These are phyloP conservation scores for Hypocrella siamensis DNA, from an alignment of 2,329 filamentous ascomycete species.

Conservation along the genomic window DNA sequence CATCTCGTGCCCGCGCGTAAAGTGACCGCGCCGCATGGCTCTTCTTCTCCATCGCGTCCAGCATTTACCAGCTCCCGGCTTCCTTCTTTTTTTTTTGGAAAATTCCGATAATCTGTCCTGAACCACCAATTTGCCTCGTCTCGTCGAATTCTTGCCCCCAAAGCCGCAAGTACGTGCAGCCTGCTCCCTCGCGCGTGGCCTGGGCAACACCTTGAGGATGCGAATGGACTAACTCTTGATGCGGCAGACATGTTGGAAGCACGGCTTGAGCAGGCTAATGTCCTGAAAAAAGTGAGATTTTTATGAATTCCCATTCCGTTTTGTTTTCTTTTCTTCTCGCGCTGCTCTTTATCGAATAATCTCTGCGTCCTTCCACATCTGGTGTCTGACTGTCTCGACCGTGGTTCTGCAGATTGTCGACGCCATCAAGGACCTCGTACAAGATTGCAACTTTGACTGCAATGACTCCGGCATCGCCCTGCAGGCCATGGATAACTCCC, in stretches of 20 bases:
- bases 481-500: constrained; percentile 99
- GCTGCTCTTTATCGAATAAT: too few relatives aligned
- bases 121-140: too few relatives aligned
- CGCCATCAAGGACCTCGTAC: constrained; percentile 96
- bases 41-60: too few relatives aligned
- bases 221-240: constrained; percentile 1
- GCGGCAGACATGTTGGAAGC: constrained; percentile 73
- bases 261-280: constrained; percentile 81
- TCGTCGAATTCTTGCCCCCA: too few relatives aligned
- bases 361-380: too few relatives aligned
- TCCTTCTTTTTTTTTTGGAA: background rate
- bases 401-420: constrained; percentile 83
- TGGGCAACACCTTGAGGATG: background rate
- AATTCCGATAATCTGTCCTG: background rate
- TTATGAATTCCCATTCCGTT: too few relatives aligned
- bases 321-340: too few relatives aligned
- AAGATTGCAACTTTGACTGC: constrained; percentile 99
- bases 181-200: background rate
- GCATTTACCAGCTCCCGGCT: too few relatives aligned
- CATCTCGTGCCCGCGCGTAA: too few relatives aligned
- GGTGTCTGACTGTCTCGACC: too few relatives aligned
- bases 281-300: constrained; percentile 97
- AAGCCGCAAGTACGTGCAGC: background rate
- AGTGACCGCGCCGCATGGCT: too few relatives aligned
- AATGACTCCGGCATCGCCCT: constrained; percentile 98